phyloP scores from a whole-genome alignment of 164 flowering plant species.

The Euptelea pleiosperma region DNA sequence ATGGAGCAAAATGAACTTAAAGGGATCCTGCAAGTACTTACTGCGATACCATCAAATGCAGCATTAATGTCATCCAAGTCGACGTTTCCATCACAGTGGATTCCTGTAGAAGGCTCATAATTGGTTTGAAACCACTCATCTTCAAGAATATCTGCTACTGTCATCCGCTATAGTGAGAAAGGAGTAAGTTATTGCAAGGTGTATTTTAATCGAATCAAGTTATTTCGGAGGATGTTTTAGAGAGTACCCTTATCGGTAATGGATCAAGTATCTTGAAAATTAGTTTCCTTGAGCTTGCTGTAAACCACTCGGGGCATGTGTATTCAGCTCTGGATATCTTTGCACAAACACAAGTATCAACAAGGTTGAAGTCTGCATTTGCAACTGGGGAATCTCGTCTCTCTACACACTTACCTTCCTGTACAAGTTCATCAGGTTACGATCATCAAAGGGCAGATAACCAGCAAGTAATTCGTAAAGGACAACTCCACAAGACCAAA shows the following conservation, averaged over 20 bases:
- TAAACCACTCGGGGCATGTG: constrained; percentile 57
- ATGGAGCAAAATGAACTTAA: neutral
- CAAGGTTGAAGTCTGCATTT: neutral
- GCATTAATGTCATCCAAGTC: constrained; percentile 42
- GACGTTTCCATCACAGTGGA: constrained; percentile 27
- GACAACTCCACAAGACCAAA: constrained; percentile 83
- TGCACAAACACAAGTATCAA: constrained; percentile 15
- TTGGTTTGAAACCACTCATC: constrained; percentile 60
- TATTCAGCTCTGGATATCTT: constrained; percentile 65
- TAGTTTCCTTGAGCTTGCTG: constrained; percentile 43
- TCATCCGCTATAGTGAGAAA: constrained; percentile 44
- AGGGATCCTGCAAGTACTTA: constrained; percentile 15
- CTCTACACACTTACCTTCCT: constrained; percentile 39
- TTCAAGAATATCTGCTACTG: constrained; percentile 54
- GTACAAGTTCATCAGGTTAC: constrained; percentile 46
- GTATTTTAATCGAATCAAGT: neutral
- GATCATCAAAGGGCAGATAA: constrained; percentile 66
- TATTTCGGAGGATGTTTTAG: neutral
- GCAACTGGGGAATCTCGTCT: neutral
- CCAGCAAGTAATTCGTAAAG: constrained; percentile 68
- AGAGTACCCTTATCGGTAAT: constrained; percentile 43
- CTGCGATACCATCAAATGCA: constrained; percentile 43
- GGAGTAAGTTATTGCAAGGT: constrained; percentile 4
- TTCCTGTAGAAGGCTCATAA: constrained; percentile 39
- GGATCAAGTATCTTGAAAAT: constrained; percentile 57